Evolutionary conservation across 345 rosid species (phyloP), one percentile per base, ranked within the genome.

Genomic region (Eutrema heterophyllum): DNA sequence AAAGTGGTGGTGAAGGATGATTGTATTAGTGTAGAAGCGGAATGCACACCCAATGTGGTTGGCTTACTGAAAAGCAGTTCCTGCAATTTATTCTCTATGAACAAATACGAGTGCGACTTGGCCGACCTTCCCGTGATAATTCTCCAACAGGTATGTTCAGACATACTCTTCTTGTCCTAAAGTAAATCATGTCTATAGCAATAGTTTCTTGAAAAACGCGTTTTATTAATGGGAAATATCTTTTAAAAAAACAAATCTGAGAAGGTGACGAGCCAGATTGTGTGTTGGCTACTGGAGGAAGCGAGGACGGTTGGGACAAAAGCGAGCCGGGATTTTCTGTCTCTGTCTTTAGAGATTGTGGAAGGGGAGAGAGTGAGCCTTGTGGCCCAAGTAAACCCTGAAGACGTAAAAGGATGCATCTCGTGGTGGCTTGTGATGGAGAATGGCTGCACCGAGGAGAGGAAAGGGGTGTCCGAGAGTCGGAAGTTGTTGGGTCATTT

Each of bases 371-470:
- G 86, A 50, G 85, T 92, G 27, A 90, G 90, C 83, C 89, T 95
- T 15, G 86, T 86, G 62, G 97, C 97, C 2, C 99, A 86, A 12
- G 97, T 95, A 55, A 89, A 88, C 78, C 91, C 91, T 0, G 92
- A 90, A 51, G 93, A 85, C 50, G 26, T 46, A 30, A 72, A 71
- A 52, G 97, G 97, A 27, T 86, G 97, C 83, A 88, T 91, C 70
- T 84, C 93, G 2, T 94, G 97, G 97, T 94, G 93, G 98, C 74
- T 94, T 70, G 87, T 84, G 30, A 86, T 87, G 94, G 97, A 94
- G 76, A 87, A 85, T 61, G 90, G 90, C 43, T 85, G 84, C 68
- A 77, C 86, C 0, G 88, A 81, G 51, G 96, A 89, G 81, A 72
- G 71, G 68, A 88, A 87, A 46, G 85, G 80, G 0, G 81, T 79